These are phyloP conservation scores for Scalesia atractyloides DNA, from an alignment of 129 eudicot genomes.

Conservation along the genomic window DNA sequence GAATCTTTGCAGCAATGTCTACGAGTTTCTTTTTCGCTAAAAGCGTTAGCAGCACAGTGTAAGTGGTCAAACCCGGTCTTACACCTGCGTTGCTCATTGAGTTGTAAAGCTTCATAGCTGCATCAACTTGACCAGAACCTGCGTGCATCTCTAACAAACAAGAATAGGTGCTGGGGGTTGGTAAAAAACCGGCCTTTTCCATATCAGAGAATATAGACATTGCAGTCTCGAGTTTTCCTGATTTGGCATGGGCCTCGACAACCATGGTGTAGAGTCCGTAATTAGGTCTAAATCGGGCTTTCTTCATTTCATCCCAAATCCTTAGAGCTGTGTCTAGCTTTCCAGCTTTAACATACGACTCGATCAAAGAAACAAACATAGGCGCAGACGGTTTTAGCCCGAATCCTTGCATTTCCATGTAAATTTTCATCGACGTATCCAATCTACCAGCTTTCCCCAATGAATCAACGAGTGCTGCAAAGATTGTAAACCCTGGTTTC, in stretches of 20 bases:
- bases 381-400: conserved; percentile 86
- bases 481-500: conserved; percentile 64
- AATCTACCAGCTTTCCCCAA: conserved; percentile 97
- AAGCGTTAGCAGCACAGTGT: conserved; percentile 74
- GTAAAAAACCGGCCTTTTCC: conserved; percentile 93
- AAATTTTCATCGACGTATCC: conserved; percentile 85
- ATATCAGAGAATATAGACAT: conserved; percentile 85
- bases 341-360: conserved; percentile 88
- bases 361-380: conserved; percentile 87
- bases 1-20: conserved; percentile 86
- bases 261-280: conserved; percentile 85
- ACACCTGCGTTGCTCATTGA: conserved; percentile 91
- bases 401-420: conserved; percentile 93
- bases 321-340: conserved; percentile 78
- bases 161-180: conserved; percentile 93
- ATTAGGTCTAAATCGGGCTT: conserved; percentile 82
- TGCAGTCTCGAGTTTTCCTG: conserved; percentile 95
- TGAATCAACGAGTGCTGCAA: conserved; percentile 78
- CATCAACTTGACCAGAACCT: conserved; percentile 83
- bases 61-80: conserved; percentile 79
- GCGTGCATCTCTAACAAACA: conserved; percentile 96
- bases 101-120: conserved; percentile 92
- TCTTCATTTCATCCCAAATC: conserved; percentile 96
- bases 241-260: conserved; percentile 91
- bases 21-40: conserved; percentile 89